Evolutionary conservation across 2,329 filamentous ascomycete species (phyloP), one percentile per base, ranked within the genome.

Genomic region (Colletotrichum cordylinicola): DNA sequence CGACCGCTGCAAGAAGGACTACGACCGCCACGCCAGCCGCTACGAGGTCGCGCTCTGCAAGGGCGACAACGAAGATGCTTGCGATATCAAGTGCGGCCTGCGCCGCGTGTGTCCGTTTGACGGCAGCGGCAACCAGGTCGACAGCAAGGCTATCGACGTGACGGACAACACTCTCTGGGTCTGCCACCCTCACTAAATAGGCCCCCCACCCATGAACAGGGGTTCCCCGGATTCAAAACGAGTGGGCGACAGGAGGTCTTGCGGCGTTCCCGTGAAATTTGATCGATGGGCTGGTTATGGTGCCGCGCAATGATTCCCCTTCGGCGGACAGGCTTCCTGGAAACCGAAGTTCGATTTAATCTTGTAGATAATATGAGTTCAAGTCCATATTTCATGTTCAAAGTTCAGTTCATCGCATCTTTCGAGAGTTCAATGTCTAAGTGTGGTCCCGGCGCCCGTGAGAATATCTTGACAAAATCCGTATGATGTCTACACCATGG

Each of bases 31-130:
- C 70, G 70, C 66, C 18, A 73, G 70, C 31, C 70, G 70, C 15
- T 73, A 73, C 31, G 70, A 73, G 56, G n/a, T 73, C 8, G 70
- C 70, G 8, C 39, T 73, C 8, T 74, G 72, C 67, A 65, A 66
- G 33, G 72, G 72, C 5, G 37, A 72, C 24, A 37, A 72, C 12
- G 67, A 72, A 48, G 37, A 6, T 8, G 29, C 58, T 15, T 72
- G 67, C 43, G 72, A 74, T 4, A 48, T 74, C 52, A 72, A 66
- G n/a, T 71, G 72, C 13, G 72, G 72, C 4, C 33, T 65, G 15
- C 67, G 68, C 29, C 58, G 72, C 8, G 68, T 71, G 24, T 74
- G 72, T 27, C 67, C 67, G 24, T 29, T 33, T 0, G 58, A 70
- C 16, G 67, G 31, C 31, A 18, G 24, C 2, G 31, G 27, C 6